Percentiles rank a stretch among this genome's conserved stretches.
phyloP scores from a whole-genome alignment of 2,329 filamentous ascomycete genomes.

The Trichoderma oligosporum region DNA sequence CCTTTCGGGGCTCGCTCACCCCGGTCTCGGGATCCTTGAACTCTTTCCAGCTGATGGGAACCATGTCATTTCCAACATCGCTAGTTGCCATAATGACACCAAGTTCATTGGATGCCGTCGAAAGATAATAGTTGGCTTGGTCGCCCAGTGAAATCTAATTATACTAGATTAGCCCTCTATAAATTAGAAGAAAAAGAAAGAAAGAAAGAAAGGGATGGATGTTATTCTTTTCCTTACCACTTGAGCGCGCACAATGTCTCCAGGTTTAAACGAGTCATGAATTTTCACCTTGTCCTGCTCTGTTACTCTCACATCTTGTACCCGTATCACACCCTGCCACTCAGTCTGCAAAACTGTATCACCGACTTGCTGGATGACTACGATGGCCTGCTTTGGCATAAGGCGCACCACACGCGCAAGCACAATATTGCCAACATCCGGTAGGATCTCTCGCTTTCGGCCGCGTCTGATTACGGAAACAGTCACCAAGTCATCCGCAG shows the following conservation, averaged over 20 bases:
- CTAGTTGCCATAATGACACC: conserved; percentile 92
- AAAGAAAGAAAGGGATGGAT: no score
- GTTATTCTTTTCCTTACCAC: conserved; percentile 62
- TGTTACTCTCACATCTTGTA: conserved; percentile 88
- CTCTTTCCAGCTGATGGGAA: conserved; percentile 92
- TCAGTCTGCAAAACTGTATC: conserved; percentile 69
- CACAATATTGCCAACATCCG: conserved; percentile 74
- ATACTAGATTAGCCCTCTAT: not conserved
- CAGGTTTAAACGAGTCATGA: conserved; percentile 85
- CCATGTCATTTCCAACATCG: conserved; percentile 85
- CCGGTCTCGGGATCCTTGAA: conserved; percentile 82
- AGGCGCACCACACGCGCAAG: conserved; percentile 83
- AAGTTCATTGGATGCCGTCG: conserved; percentile 83
- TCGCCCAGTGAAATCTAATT: conserved; percentile 80
- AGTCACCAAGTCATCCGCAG: conserved; percentile 45
- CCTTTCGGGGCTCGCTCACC: conserved; percentile 75
- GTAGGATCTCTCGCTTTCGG: conserved; percentile 66
- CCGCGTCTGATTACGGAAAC: conserved; percentile 53
- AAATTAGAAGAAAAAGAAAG: not conserved
- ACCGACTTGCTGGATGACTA: conserved; percentile 81
- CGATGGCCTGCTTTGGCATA: conserved; percentile 76
- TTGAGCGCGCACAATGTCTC: conserved; percentile 82
- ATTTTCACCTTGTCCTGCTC: conserved; percentile 95
- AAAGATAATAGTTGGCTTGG: conserved; percentile 92
- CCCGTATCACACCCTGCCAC: conserved; percentile 79